Percentiles rank a stretch among this genome's conserved stretches.
Conservation (phyloP, 2,329 filamentous ascomycete genomes). For the Paecilomyces formosus region DNA sequence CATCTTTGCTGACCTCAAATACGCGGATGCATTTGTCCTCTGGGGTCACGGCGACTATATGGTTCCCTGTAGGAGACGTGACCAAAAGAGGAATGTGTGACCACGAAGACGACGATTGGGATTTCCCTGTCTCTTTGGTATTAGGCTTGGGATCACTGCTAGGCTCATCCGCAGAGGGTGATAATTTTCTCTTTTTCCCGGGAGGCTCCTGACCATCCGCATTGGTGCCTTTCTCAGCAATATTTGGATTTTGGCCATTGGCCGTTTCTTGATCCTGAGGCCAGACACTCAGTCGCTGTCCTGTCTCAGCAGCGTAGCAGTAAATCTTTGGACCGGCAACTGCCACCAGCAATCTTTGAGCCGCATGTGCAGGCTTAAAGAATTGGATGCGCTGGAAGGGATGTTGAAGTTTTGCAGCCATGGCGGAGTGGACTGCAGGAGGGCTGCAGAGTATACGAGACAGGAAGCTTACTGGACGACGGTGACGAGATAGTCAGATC, state of each 20-base stretch:
- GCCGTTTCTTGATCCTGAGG: constrained; percentile 24
- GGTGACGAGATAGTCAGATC: not conserved
- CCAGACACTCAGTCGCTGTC: constrained; percentile 57
- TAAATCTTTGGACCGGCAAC: constrained; percentile 67
- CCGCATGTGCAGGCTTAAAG: constrained; percentile 17
- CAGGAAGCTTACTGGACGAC: not conserved
- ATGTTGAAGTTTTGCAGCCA: constrained; percentile 27
- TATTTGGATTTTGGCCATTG: constrained; percentile 14
- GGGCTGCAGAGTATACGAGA: not conserved
- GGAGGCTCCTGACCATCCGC: constrained; percentile 28
- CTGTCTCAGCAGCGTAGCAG: constrained; percentile 54
- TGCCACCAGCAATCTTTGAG: constrained; percentile 55
- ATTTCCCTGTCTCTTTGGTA: constrained; percentile 12
- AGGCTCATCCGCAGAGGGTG: constrained; percentile 16
- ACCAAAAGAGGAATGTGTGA: constrained; percentile 64
- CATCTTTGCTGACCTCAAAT: constrained; percentile 59
- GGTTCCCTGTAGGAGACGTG: constrained; percentile 54
- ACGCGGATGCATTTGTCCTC: constrained; percentile 89
- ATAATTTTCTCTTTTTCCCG: constrained; percentile 38
- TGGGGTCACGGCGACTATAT: constrained; percentile 73
- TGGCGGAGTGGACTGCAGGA: constrained; percentile 9
- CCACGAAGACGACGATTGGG: constrained; percentile 16
- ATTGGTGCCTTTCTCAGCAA: constrained; percentile 15
- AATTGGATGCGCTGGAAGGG: constrained; percentile 59
- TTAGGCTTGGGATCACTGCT: constrained; percentile 7